Conservation (phyloP, 495 filamentous ascomycete genomes). For the Penicillium malachiteum region DNA sequence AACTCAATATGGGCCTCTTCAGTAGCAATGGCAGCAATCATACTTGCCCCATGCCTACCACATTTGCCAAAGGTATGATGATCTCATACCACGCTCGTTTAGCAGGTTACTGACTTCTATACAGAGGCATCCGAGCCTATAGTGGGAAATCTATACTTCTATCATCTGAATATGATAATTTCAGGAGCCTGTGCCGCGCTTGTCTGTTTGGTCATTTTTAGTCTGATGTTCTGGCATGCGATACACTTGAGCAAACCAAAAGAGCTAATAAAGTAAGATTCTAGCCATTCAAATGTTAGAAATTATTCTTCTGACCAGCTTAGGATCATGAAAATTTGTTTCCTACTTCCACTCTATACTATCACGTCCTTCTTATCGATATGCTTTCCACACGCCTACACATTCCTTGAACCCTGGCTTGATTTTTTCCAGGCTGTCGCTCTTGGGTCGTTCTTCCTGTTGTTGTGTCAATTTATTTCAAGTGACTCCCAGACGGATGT, state of each 20-base stretch:
- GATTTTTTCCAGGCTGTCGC: constrained; percentile 31
- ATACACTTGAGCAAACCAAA: constrained; percentile 29
- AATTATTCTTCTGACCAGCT: background rate
- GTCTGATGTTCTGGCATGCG: constrained; percentile 23
- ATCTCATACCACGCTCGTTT: background rate
- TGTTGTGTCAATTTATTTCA: constrained; percentile 31
- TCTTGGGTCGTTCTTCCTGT: constrained; percentile 30
- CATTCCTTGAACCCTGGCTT: constrained; percentile 31
- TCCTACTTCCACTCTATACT: constrained; percentile 26
- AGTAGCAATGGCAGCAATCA: background rate
- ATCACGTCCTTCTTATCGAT: constrained; percentile 30
- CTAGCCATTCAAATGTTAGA: background rate
- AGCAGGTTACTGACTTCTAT: background rate
- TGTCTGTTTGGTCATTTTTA: constrained; percentile 19
- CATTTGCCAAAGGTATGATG: background rate
- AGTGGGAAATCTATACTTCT: constrained; percentile 18
- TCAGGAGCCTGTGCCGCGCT: constrained; percentile 23
- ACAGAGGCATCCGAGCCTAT: constrained; percentile 9
- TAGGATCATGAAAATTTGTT: constrained; percentile 29
- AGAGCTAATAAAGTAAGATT: constrained; percentile 31
- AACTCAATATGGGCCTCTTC: constrained; percentile 1
- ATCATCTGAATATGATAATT: constrained; percentile 27
- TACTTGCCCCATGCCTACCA: constrained; percentile 4
- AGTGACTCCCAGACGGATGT: constrained; percentile 14
- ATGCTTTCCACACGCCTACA: constrained; percentile 22